These are phyloP conservation scores for Scopulariopsis brevicaulis DNA, from an alignment of 2,329 filamentous ascomycete genomes.

Conservation along the genomic window DNA sequence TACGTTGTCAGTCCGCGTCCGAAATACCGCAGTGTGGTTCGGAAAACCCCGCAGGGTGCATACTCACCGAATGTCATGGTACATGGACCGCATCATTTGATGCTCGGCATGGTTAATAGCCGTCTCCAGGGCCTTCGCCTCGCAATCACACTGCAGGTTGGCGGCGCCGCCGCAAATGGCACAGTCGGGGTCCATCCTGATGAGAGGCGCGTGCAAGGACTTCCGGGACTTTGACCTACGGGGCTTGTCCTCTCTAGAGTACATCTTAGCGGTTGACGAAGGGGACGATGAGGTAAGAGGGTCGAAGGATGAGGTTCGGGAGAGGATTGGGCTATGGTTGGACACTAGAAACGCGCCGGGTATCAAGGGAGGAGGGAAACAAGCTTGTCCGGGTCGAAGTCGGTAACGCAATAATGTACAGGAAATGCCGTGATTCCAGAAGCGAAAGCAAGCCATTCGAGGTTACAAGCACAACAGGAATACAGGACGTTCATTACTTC, in stretches of 20 bases:
- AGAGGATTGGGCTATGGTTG: not conserved
- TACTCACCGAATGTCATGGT: conserved; percentile 51
- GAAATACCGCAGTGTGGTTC: not conserved
- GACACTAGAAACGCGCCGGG: not conserved
- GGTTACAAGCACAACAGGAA: not conserved
- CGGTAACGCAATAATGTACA: not conserved
- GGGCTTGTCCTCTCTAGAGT: conserved; percentile 27
- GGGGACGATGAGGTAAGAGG: conserved; percentile 14
- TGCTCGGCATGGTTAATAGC: conserved; percentile 53
- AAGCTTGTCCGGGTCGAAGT: not conserved
- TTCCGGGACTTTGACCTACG: conserved; percentile 6
- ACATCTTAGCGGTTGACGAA: conserved; percentile 27
- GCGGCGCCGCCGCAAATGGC: conserved; percentile 54
- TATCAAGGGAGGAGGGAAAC: conserved; percentile 4
- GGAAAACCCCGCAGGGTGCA: not conserved
- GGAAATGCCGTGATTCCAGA: not conserved
- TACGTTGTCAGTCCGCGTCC: not conserved
- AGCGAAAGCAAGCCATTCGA: not conserved
- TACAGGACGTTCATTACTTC: conserved; percentile 9
- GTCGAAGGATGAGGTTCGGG: not conserved
- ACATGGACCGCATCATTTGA: conserved; percentile 51
- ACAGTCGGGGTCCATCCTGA: conserved; percentile 60
- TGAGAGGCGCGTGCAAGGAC: conserved; percentile 18
- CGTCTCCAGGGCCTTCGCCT: conserved; percentile 51
- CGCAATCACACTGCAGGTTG: conserved; percentile 48